Evolutionary conservation across 176 grass and related monocot species (phyloP), one percentile per base, ranked within the genome.

Genomic region (Oryza brachyantha): DNA sequence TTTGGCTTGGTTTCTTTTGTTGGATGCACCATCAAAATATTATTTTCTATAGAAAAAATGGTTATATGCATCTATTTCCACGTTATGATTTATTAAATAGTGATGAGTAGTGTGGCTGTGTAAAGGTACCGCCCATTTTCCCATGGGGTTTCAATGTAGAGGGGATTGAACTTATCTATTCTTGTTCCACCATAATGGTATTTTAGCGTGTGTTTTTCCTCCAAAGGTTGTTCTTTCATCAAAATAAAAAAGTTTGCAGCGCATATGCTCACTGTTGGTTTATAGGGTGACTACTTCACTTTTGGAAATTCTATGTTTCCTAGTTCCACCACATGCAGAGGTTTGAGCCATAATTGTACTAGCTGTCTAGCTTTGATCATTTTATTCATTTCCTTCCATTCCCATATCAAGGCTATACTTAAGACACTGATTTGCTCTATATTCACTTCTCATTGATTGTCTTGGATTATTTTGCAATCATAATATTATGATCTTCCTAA

Each of bases 311-410:
- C 16, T 8, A 65, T 21, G 10, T 26, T 78, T 74, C 46, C 19
- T 21, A 55, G 52, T 67, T 79, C 11, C n/a, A 67, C 29, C 13
- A 24, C n/a, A 38, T 58, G 48, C 0, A 19, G 24, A 83, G 36
- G 5, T 54, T 1, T 61, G 21, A 71, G 17, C 40, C 5, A 73
- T 73, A 32, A 35, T 73, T 72, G 11, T 66, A 34, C 55, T 50
- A 25, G 19, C n/a, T n/a, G n/a, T n/a, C n/a, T n/a, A n/a, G 31
- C 66, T 48, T 71, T 62, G 21, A 11, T 57, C 40, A 32, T 45
- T 40, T 72, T 63, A 48, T 75, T 62, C 11, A 34, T 45, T 76
- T 82, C 21, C 31, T 71, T 82, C 76, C 21, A 40, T 76, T 85
- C 66, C 61, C 73, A 64, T 4, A 73, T 70, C 11, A 57, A 73